Base-by-base conservation (phyloP, 2,329 filamentous ascomycete genomes). In the Talaromyces sp. region DNA sequence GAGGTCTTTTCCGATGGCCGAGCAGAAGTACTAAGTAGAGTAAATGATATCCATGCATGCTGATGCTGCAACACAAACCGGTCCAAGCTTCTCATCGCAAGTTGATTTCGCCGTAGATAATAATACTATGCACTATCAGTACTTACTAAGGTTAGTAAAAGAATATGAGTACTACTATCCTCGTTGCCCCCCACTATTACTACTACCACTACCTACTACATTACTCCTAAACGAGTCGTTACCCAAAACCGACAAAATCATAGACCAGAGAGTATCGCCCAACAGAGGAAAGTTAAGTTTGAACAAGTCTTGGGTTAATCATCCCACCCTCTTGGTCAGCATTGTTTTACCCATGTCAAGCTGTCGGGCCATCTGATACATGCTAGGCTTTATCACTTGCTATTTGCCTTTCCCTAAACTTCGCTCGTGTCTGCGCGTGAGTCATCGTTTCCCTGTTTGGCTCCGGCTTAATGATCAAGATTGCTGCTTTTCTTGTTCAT, bases 391-490 rank as follows among this genome's bases (percentile, higher is more conserved):
- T 25, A 37, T 17, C 33, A 33, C 17, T 9, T 37, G 48, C 33
- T 40, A 36, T 33, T 48, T 56, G 21, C 48, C 46, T 46, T 54
- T 21, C 46, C 57, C 41, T 54, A 54, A 53, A 19, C 33, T 51
- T 37, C 31, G 41, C 53, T 25, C 52, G 53, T 31, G 22, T 60
- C 54, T 55, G 50, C 59, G 58, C 46, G 57, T 59, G 60, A 62
- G 60, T 62, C 60, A 62, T 62, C 35, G 22, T 56, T 57, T 40
- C 63, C 61, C 59, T 61, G 62, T 61, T 56, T 64, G 56, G 46
- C 52, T 59, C 62, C 59, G 62, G 61, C 59, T 53, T 57, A 46
- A 54, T 57, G 56, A 60, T 56, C 58, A 60, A 59, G 52, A 40
- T 53, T 56, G 51, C 50, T 62, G 22, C 40, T 22, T 41, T 41